Percentiles rank a stretch among this genome's conserved stretches.
phyloP scores from a whole-genome alignment of 768 basidiomycete species.

The Daedaleopsis sinensis region DNA sequence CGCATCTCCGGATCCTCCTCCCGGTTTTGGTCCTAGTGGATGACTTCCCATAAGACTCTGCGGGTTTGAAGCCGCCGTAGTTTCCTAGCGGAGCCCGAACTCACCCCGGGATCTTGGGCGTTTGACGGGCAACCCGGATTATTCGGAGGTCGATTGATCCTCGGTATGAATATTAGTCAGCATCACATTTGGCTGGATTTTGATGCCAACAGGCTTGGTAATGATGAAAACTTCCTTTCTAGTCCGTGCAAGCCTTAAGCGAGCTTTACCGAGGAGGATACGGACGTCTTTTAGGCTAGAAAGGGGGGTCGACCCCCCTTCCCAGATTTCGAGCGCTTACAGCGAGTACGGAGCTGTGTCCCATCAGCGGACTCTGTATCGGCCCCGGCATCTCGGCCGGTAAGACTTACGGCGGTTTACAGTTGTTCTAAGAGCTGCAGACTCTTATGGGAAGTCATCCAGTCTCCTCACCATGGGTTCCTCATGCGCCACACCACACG shows the following conservation, averaged over 20 bases:
- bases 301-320: constrained; percentile 13
- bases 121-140: background rate
- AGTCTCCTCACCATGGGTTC: too few relatives aligned
- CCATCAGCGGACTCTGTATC: constrained; percentile 4
- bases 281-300: background rate
- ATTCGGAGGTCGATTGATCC: background rate
- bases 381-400: constrained; percentile 7
- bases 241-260: background rate
- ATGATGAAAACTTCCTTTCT: background rate
- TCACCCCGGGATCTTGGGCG: background rate
- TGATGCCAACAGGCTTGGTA: background rate
- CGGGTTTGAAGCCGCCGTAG: background rate
- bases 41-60: background rate
- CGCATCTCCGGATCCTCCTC: too few relatives aligned
- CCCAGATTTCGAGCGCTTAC: constrained; percentile 2
- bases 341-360: background rate
- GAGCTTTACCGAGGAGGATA: background rate
- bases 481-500: too few relatives aligned
- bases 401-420: constrained; percentile 4
- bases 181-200: background rate
- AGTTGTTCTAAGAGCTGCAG: background rate
- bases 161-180: background rate
- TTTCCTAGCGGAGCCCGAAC: background rate
- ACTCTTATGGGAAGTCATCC: constrained; percentile 8
- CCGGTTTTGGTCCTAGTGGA: background rate